Evolutionary conservation across 2,329 filamentous ascomycete genomes (phyloP).

Genomic region (Onygenales sp.): DNA sequence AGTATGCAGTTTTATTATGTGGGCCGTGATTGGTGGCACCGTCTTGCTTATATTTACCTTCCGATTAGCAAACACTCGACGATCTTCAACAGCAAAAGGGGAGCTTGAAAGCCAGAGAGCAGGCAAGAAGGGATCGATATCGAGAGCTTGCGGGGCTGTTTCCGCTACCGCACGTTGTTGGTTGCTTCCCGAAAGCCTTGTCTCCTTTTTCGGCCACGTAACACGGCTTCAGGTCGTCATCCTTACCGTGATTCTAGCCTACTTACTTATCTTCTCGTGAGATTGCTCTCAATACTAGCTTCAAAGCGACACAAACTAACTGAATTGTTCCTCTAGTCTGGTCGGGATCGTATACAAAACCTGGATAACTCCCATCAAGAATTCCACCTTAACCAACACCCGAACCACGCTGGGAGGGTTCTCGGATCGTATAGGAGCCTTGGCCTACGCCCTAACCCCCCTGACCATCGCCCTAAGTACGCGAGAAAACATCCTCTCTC

Average conservation of each 20-base stretch:
- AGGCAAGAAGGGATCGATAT: conserved; percentile 12
- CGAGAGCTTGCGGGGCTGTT: conserved; percentile 29
- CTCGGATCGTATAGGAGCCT: conserved; percentile 57
- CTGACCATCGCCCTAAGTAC: conserved; percentile 58
- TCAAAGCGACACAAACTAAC: background rate
- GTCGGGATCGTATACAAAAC: conserved; percentile 58
- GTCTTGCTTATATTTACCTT: conserved; percentile 36
- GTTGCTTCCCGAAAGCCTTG: conserved; percentile 52
- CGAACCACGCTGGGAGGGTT: conserved; percentile 58
- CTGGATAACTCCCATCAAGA: conserved; percentile 61
- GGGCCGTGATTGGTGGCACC: conserved; percentile 43
- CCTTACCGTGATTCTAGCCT: conserved; percentile 48
- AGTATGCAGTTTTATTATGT: conserved; percentile 41
- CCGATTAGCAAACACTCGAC: conserved; percentile 13
- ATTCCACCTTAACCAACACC: conserved; percentile 50
- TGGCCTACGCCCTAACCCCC: conserved; percentile 67
- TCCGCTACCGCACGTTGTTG: conserved; percentile 38
- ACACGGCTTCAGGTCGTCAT: conserved; percentile 59
- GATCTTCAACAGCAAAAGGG: conserved; percentile 13
- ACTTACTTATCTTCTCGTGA: conserved; percentile 57
- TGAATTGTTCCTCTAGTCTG: conserved; percentile 28
- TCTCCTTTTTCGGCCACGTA: conserved; percentile 54
- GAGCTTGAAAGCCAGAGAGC: conserved; percentile 17
- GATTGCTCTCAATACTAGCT: background rate
- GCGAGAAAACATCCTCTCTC: conserved; percentile 59